These are phyloP conservation scores for Gaertneriomyces semiglobifer DNA, from an alignment of 192 early-diverging fungal genomes.

Conservation along the genomic window DNA sequence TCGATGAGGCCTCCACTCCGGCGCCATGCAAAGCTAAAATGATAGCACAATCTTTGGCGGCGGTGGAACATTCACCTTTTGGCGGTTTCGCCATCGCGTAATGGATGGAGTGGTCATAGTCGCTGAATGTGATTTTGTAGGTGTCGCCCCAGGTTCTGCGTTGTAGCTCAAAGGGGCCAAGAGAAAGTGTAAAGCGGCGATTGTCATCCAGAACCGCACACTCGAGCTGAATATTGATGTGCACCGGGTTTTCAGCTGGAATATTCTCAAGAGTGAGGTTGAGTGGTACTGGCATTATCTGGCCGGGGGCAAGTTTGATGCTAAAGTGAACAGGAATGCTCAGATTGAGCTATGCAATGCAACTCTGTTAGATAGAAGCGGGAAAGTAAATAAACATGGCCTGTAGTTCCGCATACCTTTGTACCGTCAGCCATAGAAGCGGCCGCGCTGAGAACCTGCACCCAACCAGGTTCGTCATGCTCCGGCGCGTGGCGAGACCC, in stretches of 20 bases:
- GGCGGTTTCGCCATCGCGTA: slow-evolving; percentile 53
- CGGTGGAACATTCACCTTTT: slow-evolving; percentile 31
- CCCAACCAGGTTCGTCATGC: slow-evolving; percentile 28
- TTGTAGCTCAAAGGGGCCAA: slow-evolving; percentile 27
- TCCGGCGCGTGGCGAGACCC: not conserved
- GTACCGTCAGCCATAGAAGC: slow-evolving; percentile 27
- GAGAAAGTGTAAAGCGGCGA: slow-evolving; percentile 22
- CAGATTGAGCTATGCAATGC: slow-evolving; percentile 14
- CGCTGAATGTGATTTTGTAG: slow-evolving; percentile 68
- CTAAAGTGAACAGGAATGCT: slow-evolving; percentile 36
- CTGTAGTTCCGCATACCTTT: slow-evolving; percentile 8
- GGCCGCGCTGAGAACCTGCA: slow-evolving; percentile 33
- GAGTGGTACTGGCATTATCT: slow-evolving; percentile 45
- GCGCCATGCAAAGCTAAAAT: slow-evolving; percentile 69
- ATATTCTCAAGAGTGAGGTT: slow-evolving; percentile 32
- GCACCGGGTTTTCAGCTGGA: not conserved
- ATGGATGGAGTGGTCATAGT: slow-evolving; percentile 65
- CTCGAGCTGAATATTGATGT: slow-evolving; percentile 30
- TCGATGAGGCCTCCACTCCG: slow-evolving; percentile 56
- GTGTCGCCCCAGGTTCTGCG: slow-evolving; percentile 43
- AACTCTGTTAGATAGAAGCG: not conserved
- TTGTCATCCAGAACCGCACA: slow-evolving; percentile 30
- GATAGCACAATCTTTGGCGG: slow-evolving; percentile 48
- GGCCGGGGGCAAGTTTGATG: slow-evolving; percentile 49
- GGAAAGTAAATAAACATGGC: not conserved